phyloP scores from a whole-genome alignment of 192 early-diverging fungal genomes.

The Coemansia sp. region DNA sequence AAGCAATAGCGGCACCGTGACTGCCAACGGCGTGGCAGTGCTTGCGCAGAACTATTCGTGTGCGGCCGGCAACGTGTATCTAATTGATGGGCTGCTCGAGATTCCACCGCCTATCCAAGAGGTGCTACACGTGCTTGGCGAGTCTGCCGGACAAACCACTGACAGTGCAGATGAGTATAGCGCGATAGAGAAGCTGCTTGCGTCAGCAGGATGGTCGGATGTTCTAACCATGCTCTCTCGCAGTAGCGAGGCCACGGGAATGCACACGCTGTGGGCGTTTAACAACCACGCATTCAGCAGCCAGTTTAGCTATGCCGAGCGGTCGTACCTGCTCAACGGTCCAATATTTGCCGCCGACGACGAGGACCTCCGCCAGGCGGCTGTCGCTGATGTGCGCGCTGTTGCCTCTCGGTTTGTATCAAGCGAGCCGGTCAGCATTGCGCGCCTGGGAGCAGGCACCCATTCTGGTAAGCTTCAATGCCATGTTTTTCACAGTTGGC shows the following conservation, averaged over 20 bases:
- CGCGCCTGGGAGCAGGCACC: conserved; percentile 37
- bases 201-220: conserved; percentile 38
- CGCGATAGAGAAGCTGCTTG: conserved; percentile 32
- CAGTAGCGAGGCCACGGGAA: conserved; percentile 1
- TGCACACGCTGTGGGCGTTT: conserved; percentile 54
- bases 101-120: conserved; percentile 44
- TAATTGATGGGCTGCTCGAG: conserved; percentile 40
- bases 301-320: conserved; percentile 35
- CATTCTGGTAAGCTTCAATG: conserved; percentile 32
- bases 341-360: conserved; percentile 39
- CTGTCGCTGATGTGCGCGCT: conserved; percentile 27
- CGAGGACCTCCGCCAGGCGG: conserved; percentile 17
- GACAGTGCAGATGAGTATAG: conserved; percentile 17
- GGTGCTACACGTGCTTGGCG: conserved; percentile 14
- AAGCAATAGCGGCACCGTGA: conserved; percentile 11
- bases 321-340: conserved; percentile 44
- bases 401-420: conserved; percentile 34
- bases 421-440: conserved; percentile 29
- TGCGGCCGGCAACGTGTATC: conserved; percentile 35
- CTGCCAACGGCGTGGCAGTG: conserved; percentile 39
- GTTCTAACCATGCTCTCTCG: conserved; percentile 11
- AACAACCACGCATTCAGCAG: conserved; percentile 34
- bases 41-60: conserved; percentile 34
- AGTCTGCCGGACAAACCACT: neutral
- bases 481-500: neutral